phyloP scores from a whole-genome alignment of 768 basidiomycete species.

The Agaricus sinodeliciosus region DNA sequence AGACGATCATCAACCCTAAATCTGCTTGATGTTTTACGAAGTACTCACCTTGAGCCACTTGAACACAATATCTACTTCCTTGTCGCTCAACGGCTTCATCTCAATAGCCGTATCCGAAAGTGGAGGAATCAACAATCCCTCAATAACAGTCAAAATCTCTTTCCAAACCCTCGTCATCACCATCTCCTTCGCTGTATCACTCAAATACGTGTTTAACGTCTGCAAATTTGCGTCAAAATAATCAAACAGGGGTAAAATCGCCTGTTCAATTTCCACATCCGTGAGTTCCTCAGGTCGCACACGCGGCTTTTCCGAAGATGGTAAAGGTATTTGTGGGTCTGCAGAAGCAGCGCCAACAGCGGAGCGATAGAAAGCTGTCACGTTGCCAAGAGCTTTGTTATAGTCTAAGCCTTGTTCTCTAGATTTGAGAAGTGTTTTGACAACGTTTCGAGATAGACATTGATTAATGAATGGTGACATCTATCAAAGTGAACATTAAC shows the following conservation, averaged over 20 bases:
- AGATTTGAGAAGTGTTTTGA: constrained; percentile 74
- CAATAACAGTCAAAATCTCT: constrained; percentile 82
- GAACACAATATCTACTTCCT: constrained; percentile 98
- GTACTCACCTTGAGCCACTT: constrained; percentile 85
- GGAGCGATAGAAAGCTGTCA: constrained; percentile 78
- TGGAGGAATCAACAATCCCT: constrained; percentile 86
- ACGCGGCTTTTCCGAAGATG: constrained; percentile 69
- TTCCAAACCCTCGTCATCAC: constrained; percentile 96
- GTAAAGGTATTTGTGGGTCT: constrained; percentile 76
- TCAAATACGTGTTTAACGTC: constrained; percentile 83
- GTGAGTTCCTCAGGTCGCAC: constrained; percentile 74
- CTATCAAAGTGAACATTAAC: constrained; percentile 31
- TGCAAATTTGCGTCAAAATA: constrained; percentile 94
- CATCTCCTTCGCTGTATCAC: constrained; percentile 79
- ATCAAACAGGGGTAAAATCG: constrained; percentile 87
- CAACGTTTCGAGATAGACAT: constrained; percentile 67
- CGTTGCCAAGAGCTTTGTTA: constrained; percentile 81
- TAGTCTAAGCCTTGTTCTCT: constrained; percentile 62
- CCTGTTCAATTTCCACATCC: constrained; percentile 91
- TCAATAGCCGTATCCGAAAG: constrained; percentile 80
- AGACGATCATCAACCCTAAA: not conserved
- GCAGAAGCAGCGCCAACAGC: constrained; percentile 57
- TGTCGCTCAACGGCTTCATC: constrained; percentile 88
- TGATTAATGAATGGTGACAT: constrained; percentile 93
- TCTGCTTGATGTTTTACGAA: not conserved